Evolutionary conservation across 495 filamentous ascomycete genomes (phyloP), one percentile per base, ranked within the genome.

Genomic region (Acidiella bohemica): DNA sequence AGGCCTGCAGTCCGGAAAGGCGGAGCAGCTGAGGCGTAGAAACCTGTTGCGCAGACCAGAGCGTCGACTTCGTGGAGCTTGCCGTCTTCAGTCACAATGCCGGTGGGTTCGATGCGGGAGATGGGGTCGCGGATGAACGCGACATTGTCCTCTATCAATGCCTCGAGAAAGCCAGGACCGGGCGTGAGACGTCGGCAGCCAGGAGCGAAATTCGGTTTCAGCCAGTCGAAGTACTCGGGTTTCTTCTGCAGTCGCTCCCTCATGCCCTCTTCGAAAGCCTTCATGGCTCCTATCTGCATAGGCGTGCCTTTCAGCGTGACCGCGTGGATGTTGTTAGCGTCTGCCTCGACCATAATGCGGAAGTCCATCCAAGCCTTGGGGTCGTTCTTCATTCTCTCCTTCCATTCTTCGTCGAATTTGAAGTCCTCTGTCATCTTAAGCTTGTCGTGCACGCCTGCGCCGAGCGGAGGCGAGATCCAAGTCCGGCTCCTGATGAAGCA

Each of bases 121-220:
- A 61, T 61, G 3, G 39, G 39, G 16, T 47, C 35, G 1, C 50
- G 46, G 36, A 53, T 46, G 39, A 54, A 59, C 14, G 11, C 33
- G 30, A 59, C 56, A 40, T 61, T 59, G 19, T 53, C 50, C 34
- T 61, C 44, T 8, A 44, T 48, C 22, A 59, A 36, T 7, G 58
- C 58, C 41, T 59, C 58, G 5, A 61, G 47, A 33, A 56, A 62
- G 3, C 59, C 57, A 2, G 57, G 55, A 0, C 59, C 59, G 11
- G 59, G 59, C 2, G 59, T 62, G 19, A 62, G 39, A 13, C 59
- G 40, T 27, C 59, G 32, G 29, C 59, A 61, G 2, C 59, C 57
- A 2, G 53, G 55, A 5, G 51, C 37, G 28, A 62, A 62, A 7
- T 27, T 31, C 5, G 59, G 59, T 12, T 56, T 49, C 3, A 62